Evolutionary conservation across 148 eudicot genomes (phyloP).

Genomic region (Gaultheria prostrata): DNA sequence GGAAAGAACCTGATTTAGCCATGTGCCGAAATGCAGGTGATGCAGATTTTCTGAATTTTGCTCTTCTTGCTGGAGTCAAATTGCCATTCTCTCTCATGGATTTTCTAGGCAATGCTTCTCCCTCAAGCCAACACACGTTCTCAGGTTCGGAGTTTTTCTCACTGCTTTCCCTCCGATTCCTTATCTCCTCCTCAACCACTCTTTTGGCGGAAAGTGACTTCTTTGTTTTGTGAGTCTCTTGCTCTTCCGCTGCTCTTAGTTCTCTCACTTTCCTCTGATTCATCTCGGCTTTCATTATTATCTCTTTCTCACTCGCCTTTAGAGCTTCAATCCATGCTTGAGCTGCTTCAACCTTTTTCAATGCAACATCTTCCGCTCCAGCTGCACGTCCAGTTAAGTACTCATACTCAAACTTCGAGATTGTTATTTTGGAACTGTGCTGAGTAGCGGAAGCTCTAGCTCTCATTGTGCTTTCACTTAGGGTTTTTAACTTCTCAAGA

Average conservation of each 20-base stretch:
- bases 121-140: slow-evolving; percentile 6
- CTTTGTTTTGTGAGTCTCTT: slow-evolving; percentile 25
- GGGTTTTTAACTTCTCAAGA: slow-evolving; percentile 50
- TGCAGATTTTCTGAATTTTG: slow-evolving; percentile 40
- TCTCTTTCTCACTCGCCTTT: slow-evolving; percentile 65
- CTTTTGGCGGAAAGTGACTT: slow-evolving; percentile 15
- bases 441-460: slow-evolving; percentile 51
- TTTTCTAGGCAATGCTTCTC: slow-evolving; percentile 24
- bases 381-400: slow-evolving; percentile 65
- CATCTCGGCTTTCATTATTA: slow-evolving; percentile 37
- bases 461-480: slow-evolving; percentile 47
- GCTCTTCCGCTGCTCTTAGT: slow-evolving; percentile 42
- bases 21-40: slow-evolving; percentile 47
- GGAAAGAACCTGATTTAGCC: slow-evolving; percentile 40
- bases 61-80: slow-evolving; percentile 44
- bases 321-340: slow-evolving; percentile 72
- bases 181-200: slow-evolving; percentile 27
- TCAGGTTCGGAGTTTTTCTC: slow-evolving; percentile 23
- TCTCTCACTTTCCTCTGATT: slow-evolving; percentile 36
- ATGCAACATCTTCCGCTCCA: slow-evolving; percentile 63
- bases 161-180: slow-evolving; percentile 22
- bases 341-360: slow-evolving; percentile 85
- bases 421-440: slow-evolving; percentile 48
- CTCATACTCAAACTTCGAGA: slow-evolving; percentile 78
- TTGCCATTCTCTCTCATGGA: slow-evolving; percentile 27